phyloP scores from a whole-genome alignment of 805 yeast genomes.

The Candida orba region DNA sequence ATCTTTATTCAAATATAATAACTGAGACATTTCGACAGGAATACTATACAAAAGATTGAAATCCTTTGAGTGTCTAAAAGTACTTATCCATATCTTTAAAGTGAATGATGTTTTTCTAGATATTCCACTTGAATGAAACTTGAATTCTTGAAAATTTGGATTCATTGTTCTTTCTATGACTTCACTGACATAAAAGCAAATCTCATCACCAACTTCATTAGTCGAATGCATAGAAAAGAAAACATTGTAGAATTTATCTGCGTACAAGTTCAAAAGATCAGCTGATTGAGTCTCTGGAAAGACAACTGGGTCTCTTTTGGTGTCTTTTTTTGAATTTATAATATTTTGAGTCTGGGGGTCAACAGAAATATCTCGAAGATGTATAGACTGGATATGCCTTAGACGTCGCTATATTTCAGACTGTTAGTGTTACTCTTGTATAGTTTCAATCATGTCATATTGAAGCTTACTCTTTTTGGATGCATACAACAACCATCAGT shows the following conservation, averaged over 20 bases:
- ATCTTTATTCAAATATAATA: conserved; percentile 27
- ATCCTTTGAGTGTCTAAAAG: background rate
- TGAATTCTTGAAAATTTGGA: conserved; percentile 25
- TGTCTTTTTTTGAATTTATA: background rate
- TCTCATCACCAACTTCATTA: conserved; percentile 17
- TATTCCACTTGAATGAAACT: conserved; percentile 6
- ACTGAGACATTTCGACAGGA: conserved; percentile 24
- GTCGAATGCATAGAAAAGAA: conserved; percentile 31
- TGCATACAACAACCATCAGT: conserved; percentile 13
- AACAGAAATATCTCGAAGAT: conserved; percentile 14
- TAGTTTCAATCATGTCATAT: background rate
- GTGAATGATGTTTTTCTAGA: conserved; percentile 8
- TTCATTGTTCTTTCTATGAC: conserved; percentile 21
- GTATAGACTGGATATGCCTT: conserved; percentile 16
- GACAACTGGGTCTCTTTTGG: background rate
- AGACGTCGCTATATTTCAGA: conserved; percentile 14
- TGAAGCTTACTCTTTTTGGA: conserved; percentile 13
- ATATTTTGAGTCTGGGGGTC: background rate
- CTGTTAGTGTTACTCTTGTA: background rate
- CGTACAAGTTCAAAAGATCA: conserved; percentile 15
- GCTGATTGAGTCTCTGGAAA: background rate
- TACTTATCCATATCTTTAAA: conserved; percentile 19
- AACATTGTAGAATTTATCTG: conserved; percentile 24
- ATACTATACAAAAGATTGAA: conserved; percentile 24
- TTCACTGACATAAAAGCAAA: conserved; percentile 30